These are phyloP conservation scores for Trichomonas vaginalis DNA, from an alignment of 208 protist species.

Conservation along the genomic window DNA sequence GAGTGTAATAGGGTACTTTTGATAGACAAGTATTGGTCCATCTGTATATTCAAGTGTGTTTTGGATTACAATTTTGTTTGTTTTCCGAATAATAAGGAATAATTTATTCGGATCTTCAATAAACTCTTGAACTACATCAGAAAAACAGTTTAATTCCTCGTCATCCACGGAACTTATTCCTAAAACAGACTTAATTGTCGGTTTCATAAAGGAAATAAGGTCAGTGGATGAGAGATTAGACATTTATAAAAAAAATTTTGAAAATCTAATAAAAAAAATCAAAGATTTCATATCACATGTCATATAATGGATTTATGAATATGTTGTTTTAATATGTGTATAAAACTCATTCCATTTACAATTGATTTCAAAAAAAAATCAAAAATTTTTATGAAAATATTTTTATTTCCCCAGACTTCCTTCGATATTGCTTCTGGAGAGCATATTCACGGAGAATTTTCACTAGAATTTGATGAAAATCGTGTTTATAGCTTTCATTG, in stretches of 20 bases:
- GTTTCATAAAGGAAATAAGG: not conserved
- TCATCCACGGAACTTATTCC: not conserved
- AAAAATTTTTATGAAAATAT: not conserved
- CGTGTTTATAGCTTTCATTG: not conserved
- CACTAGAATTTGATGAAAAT: not conserved
- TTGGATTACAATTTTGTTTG: not conserved
- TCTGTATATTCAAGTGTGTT: not conserved
- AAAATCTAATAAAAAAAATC: too few species aligned
- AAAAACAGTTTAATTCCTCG: not conserved
- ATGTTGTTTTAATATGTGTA: too few species aligned
- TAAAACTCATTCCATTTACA: too few species aligned
- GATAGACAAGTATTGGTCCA: not conserved
- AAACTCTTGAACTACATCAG: not conserved
- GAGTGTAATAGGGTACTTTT: not conserved
- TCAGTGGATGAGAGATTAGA: not conserved
- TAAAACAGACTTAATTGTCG: not conserved
- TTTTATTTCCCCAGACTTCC: not conserved
- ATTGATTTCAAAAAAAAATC: too few species aligned
- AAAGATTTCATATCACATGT: not conserved
- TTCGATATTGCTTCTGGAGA: not conserved
- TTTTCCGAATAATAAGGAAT: not conserved
- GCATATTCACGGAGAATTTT: not conserved
- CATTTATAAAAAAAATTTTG: not conserved
- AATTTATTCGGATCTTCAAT: not conserved
- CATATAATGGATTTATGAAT: not conserved